These are phyloP conservation scores for Fusarium cyanostomum DNA, from an alignment of 2,329 filamentous ascomycete species.

Conservation along the genomic window DNA sequence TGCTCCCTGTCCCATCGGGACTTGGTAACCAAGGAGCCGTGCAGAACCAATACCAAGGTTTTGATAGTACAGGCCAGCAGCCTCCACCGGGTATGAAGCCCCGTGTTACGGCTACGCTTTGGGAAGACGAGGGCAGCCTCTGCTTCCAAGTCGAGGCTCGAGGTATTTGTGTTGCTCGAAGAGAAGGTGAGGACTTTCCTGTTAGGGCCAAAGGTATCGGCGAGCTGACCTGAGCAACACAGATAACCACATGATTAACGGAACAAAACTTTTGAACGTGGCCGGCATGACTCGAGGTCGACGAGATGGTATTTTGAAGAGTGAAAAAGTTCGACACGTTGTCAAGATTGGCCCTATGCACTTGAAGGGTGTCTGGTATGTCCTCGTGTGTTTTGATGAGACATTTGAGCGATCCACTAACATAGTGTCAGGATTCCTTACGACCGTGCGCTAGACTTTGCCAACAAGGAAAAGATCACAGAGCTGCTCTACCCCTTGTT, in stretches of 20 bases:
- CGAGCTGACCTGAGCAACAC: slow-evolving; percentile 12
- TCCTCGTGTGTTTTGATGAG: slow-evolving; percentile 36
- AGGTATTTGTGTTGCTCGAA: slow-evolving; percentile 91
- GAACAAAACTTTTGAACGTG: slow-evolving; percentile 95
- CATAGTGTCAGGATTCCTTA: slow-evolving; percentile 83
- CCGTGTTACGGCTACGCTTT: slow-evolving; percentile 92
- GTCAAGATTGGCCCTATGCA: slow-evolving; percentile 99
- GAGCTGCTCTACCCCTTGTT: slow-evolving; percentile 95
- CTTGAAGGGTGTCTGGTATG: slow-evolving; percentile 95
- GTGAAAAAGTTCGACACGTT: slow-evolving; percentile 94
- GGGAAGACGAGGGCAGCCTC: slow-evolving; percentile 97
- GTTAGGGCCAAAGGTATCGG: neutral
- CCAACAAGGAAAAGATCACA: slow-evolving; percentile 99
- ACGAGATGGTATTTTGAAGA: slow-evolving; percentile 95
- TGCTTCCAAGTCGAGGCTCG: slow-evolving; percentile 98
- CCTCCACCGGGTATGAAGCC: slow-evolving; percentile 96
- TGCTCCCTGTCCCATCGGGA: slow-evolving; percentile 74
- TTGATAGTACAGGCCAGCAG: slow-evolving; percentile 90
- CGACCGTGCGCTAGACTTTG: slow-evolving; percentile 96
- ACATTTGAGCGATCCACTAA: slow-evolving; percentile 39
- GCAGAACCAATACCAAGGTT: slow-evolving; percentile 67
- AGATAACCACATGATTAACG: slow-evolving; percentile 99
- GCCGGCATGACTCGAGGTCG: slow-evolving; percentile 97
- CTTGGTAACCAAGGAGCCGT: slow-evolving; percentile 59
- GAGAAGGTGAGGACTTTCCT: slow-evolving; percentile 74